A percentile compares a stretch with the other conserved stretches of the same genome.
These are phyloP conservation scores for Aspergillus spinulosporus DNA, from an alignment of 2,329 filamentous ascomycete species.

Conservation along the genomic window DNA sequence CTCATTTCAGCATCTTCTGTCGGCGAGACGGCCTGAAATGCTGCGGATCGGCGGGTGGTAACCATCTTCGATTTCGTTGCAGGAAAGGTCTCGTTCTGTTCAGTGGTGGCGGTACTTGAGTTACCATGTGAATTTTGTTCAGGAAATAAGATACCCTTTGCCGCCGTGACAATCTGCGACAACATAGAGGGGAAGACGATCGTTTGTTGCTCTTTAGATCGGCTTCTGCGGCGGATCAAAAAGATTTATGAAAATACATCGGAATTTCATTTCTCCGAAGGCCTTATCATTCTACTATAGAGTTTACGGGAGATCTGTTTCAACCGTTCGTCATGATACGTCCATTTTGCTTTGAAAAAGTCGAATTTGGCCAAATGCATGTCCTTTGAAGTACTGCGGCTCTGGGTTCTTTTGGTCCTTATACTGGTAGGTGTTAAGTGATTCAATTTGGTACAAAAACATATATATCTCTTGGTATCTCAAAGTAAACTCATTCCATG, in stretches of 20 bases:
- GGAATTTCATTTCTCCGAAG: slow-evolving; percentile 12
- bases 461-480: slow-evolving; percentile 1
- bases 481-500: background rate
- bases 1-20: slow-evolving; percentile 20
- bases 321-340: background rate
- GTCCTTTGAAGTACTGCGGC: too few relatives aligned
- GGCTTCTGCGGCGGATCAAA: slow-evolving; percentile 3
- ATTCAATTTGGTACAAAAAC: background rate
- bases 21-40: slow-evolving; percentile 22
- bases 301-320: too few relatives aligned
- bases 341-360: too few relatives aligned
- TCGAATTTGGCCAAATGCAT: too few relatives aligned
- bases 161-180: slow-evolving; percentile 43
- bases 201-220: background rate
- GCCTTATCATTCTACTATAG: background rate
- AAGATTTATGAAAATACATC: slow-evolving; percentile 16
- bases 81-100: slow-evolving; percentile 8
- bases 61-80: slow-evolving; percentile 35
- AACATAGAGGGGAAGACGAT: slow-evolving; percentile 39
- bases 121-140: slow-evolving; percentile 22
- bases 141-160: slow-evolving; percentile 41
- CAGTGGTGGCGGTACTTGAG: slow-evolving; percentile 2
- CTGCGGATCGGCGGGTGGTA: slow-evolving; percentile 34
- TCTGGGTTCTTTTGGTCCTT: too few relatives aligned
- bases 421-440: too few relatives aligned